These are phyloP conservation scores for Verticillium tricorpus DNA, from an alignment of 2,329 filamentous ascomycete genomes.

Conservation along the genomic window DNA sequence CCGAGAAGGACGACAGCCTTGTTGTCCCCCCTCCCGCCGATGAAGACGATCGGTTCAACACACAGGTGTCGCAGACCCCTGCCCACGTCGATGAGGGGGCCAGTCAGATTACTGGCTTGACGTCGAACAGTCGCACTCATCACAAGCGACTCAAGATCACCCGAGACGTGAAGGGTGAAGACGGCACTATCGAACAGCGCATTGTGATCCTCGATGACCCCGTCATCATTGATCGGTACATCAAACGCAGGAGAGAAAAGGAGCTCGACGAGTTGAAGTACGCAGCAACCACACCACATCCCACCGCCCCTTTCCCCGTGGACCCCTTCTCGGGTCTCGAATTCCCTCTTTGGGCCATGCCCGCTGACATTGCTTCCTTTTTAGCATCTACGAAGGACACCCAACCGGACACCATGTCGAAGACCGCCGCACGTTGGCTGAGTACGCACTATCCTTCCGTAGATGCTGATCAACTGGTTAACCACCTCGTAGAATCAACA, in stretches of 20 bases:
- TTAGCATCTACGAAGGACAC: constrained; percentile 15
- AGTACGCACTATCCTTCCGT: constrained; percentile 10
- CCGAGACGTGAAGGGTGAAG: constrained; percentile 47
- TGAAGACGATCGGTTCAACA: constrained; percentile 66
- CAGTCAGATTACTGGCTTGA: constrained; percentile 72
- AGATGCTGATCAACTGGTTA: constrained; percentile 14
- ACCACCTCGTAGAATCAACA: constrained; percentile 49
- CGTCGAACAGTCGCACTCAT: constrained; percentile 58
- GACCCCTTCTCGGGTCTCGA: constrained; percentile 8
- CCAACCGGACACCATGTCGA: constrained; percentile 12
- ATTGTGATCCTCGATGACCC: constrained; percentile 73
- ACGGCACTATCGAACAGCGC: constrained; percentile 53
- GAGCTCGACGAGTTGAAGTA: constrained; percentile 51
- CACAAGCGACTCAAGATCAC: constrained; percentile 71
- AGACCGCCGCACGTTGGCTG: constrained; percentile 14
- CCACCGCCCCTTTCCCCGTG: constrained; percentile 1
- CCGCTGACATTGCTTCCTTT: constrained; percentile 12
- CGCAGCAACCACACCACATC: constrained; percentile 1
- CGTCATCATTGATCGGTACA: constrained; percentile 84
- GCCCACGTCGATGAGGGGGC: constrained; percentile 70
- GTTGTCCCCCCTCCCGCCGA: constrained; percentile 50
- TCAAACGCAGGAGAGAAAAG: constrained; percentile 68
- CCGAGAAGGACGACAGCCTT: constrained; percentile 62
- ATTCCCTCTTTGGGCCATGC: constrained; percentile 11
- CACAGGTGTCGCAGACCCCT: constrained; percentile 65